Conservation (phyloP, 1,284 basidiomycete genomes). For the Cryptococcus hybrid region DNA sequence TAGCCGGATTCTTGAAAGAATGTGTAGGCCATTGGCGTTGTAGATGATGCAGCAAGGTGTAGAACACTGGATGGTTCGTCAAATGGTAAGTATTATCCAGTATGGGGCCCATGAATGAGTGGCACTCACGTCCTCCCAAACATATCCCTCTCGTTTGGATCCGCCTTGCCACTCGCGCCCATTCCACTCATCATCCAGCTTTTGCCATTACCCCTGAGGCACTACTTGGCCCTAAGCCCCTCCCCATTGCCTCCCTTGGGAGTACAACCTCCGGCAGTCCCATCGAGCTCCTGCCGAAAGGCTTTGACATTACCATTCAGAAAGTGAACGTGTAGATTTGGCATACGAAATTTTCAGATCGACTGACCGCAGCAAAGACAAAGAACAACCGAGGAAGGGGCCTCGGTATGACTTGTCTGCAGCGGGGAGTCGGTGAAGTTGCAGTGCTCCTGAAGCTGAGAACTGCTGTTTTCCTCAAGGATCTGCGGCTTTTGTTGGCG, state of each 20-base stretch:
- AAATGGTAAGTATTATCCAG: slow-evolving; percentile 46
- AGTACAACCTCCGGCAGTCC: slow-evolving; percentile 14
- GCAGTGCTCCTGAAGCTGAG: background rate
- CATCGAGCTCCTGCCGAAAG: slow-evolving; percentile 76
- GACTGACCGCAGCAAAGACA: background rate
- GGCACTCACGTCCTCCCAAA: slow-evolving; percentile 41
- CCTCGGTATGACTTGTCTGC: slow-evolving; percentile 20
- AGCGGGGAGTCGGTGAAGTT: background rate
- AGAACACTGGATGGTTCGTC: slow-evolving; percentile 59
- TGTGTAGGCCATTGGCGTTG: slow-evolving; percentile 64
- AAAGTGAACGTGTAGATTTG: slow-evolving; percentile 73
- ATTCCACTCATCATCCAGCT: slow-evolving; percentile 63
- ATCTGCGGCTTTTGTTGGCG: background rate
- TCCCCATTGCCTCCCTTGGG: slow-evolving; percentile 25
- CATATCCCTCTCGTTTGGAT: slow-evolving; percentile 49
- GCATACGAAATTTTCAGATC: slow-evolving; percentile 36
- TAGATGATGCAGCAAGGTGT: slow-evolving; percentile 70
- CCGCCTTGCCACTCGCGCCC: slow-evolving; percentile 40
- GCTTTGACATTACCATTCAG: slow-evolving; percentile 71
- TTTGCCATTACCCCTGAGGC: slow-evolving; percentile 54
- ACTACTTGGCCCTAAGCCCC: slow-evolving; percentile 45
- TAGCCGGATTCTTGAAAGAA: slow-evolving; percentile 85
- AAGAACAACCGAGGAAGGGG: slow-evolving; percentile 28
- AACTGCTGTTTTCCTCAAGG: background rate
- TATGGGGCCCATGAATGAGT: slow-evolving; percentile 25